Evolutionary conservation across 1,284 basidiomycete species (phyloP), one percentile per base, ranked within the genome.

Genomic region (Ceratobasidium sp.): DNA sequence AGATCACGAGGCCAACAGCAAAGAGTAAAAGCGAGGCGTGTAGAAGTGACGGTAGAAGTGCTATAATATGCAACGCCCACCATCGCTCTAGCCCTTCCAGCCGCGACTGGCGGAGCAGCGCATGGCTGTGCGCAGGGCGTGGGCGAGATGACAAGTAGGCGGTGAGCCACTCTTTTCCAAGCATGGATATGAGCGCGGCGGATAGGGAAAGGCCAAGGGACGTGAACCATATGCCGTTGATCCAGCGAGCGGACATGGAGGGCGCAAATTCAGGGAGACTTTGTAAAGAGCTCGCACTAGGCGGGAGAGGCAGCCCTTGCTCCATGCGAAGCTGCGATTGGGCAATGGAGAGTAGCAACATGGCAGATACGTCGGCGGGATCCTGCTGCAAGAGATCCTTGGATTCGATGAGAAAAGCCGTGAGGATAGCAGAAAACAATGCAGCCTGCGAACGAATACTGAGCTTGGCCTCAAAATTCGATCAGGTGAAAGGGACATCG

Each of bases 91-190:
- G 32, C 7, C 76, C 59, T 15, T 44, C 59, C 17, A 64, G 51
- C 19, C 64, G 51, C n/a, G 56, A 49, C 40, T 62, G 67, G 15
- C 76, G 54, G 9, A 70, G 37, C n/a, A 70, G 22, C 15, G 54
- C 54, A 19, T 70, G 68, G 6, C 15, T 59, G 29, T 49, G 68
- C 2, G 68, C 37, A 6, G 68, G 68, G 2, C 68, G 68, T 7
- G 68, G 56, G 22, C 68, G 68, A 49, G 68, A 57, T 8, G 37
- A 19, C 4, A 70, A 22, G 29, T 46, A 76, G 0, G 56, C 66
- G 13, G 54, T 64, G 3, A 76, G 49, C 75, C 75, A 76, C 25
- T 76, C 62, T 51, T 76, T 76, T 1, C 40, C 75, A n/a, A 76
- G 52, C 66, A 76, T 70, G 19, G 61, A 34, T 9, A 76, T 8